Base-by-base conservation (phyloP, 2,329 filamentous ascomycete species). In the Colletotrichum melonis region DNA sequence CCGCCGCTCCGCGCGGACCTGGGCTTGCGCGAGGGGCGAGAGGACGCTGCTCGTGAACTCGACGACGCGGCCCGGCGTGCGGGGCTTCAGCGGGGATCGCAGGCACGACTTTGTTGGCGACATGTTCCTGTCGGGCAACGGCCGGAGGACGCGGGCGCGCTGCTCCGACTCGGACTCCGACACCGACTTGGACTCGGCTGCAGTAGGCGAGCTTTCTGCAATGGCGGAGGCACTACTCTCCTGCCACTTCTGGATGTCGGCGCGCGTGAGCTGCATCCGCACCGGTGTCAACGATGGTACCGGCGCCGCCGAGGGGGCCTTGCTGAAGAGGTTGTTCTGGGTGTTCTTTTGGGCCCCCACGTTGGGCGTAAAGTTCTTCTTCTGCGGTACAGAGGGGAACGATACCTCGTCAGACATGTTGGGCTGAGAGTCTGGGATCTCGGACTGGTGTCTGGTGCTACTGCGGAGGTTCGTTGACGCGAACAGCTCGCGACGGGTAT, bases 41-140 rank as follows among this genome's bases (percentile, higher is more conserved):
- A 87, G 79, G 1, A 86, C 85, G 78, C 83, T 88, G 79, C 85
- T 87, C 0, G 86, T 87, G 75, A 91, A 91, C 70, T 89, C 88
- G 16, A 91, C 89, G 0, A 91, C 87, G 0, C 88, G 86, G 5
- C 89, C 89, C 0, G 88, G 88, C 2, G 88, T 90, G 74, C 86
- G 89, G 4, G 88, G 86, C 76, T 91, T 91, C 22, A 89, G 78
- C 0, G 89, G 88, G 4, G 89, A 90, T 22, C 89, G 86, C 28
- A 91, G 80, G 75, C 85, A 88, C 1, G 89, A 91, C 77, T 91
- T 91, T 9, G 80, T 83, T 0, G 89, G 89, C 1, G 89, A 91
- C 5, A 86, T 85, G n/a, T 85, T 83, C 73, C 84, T 86, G 64
- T 86, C 83, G 14, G 88, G 88, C 4, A 86, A 81, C 2, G 87